phyloP scores from a whole-genome alignment of 352 stramenopile species.

The Globisporangium paroecandrum region DNA sequence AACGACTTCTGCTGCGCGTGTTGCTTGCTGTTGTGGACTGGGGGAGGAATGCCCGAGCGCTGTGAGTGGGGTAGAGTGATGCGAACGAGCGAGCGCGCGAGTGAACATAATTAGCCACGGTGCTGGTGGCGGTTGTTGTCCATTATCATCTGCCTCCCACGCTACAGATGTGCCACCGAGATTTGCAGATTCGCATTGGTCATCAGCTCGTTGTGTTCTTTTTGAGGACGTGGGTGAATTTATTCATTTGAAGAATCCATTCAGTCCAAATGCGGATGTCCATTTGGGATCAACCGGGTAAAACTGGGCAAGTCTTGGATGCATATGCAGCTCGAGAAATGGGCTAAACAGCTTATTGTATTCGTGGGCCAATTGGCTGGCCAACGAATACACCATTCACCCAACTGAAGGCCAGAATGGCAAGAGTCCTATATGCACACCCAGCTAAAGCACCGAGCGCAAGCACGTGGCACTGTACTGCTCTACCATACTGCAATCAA shows the following conservation, averaged over 20 bases:
- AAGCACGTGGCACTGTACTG: background rate
- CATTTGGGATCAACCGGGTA: background rate
- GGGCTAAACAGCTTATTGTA: too few species aligned
- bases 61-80: background rate
- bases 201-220: background rate
- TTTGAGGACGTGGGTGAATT: slow-evolving; percentile 3
- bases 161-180: background rate
- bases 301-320: background rate
- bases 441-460: background rate
- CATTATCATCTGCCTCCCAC: background rate
- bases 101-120: background rate
- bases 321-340: background rate
- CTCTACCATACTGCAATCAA: background rate
- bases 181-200: slow-evolving; percentile 7
- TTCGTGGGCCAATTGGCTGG: background rate
- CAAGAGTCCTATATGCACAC: background rate
- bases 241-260: slow-evolving; percentile 2
- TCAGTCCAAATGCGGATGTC: background rate
- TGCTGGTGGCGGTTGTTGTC: background rate
- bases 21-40: background rate
- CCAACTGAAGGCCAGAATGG: background rate
- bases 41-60: too few species aligned
- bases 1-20: background rate
- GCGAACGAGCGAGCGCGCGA: background rate
- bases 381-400: background rate